Base-by-base conservation (phyloP, 768 basidiomycete genomes). In the Dendrothele bispora region DNA sequence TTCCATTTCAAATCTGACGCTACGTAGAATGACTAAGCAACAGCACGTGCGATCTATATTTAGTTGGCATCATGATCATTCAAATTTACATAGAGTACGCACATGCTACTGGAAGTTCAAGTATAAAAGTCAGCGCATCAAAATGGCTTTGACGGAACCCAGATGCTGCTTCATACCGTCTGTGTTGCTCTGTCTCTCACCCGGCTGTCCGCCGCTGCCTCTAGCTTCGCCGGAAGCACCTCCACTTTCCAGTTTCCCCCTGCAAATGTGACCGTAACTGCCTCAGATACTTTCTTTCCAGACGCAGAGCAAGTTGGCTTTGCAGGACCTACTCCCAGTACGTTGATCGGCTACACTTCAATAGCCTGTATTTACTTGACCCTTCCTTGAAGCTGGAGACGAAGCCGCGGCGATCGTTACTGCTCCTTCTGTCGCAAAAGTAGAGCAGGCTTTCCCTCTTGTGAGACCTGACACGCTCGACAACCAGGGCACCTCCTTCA, bases 261-360 rank as follows among this genome's bases (percentile, higher is more conserved):
- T 22, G 54, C 68, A 7, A 61, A 60, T 36, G 68, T 63, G 22
- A 68, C 73, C 7, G 57, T 61, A 4, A 59, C 67, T 12, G 66
- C 67, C 2, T 35, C 63, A 43, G 61, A 61, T 39, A 43, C 66
- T 15, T 62, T 66, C 54, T 80, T 79, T 48, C 73, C 74, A 0
- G 65, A 69, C 50, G 69, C 57, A 11, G 59, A 61, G 11, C 59
- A 72, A 35, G 71, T 79, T 8, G 76, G 75, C n/a, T 72, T 71
- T 50, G 47, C 72, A 21, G 78, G 77, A 4, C 65, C 78, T 14
- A 79, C 77, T 3, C 72, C 75, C 0, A 79, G 77, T 77, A 54
- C 46, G 69, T 59, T 46, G 24, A 1, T 39, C 49, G n/a, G 44
- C 22, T 18, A 40, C 28, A 14, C 12, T 27, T 17, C 22, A 3